These are phyloP conservation scores for Ochetophila trinervis DNA, from an alignment of 306 rosid species.

Conservation along the genomic window DNA sequence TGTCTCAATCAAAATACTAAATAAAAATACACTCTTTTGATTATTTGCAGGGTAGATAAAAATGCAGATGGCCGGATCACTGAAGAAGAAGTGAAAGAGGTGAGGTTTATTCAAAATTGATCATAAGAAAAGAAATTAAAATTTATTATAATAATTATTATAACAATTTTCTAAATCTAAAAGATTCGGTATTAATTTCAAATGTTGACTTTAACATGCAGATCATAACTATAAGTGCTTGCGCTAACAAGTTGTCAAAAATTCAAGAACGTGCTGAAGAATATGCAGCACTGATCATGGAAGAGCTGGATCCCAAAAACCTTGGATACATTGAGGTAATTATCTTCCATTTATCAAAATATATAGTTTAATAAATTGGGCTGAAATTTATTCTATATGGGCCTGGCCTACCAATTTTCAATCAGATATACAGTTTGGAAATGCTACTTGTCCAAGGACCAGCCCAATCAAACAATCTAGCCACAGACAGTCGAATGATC, in stretches of 20 bases:
- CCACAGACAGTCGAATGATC: slow-evolving; percentile 49
- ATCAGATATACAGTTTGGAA: slow-evolving; percentile 84
- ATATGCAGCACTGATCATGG: slow-evolving; percentile 91
- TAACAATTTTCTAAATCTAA: not conserved
- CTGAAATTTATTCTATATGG: too few relatives aligned
- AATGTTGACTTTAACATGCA: slow-evolving; percentile 22
- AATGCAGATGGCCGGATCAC: slow-evolving; percentile 84
- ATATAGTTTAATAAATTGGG: not conserved
- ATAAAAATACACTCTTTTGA: not conserved
- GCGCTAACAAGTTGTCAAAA: slow-evolving; percentile 80
- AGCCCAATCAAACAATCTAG: slow-evolving; percentile 49
- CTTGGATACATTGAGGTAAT: slow-evolving; percentile 71
- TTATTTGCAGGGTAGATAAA: slow-evolving; percentile 74
- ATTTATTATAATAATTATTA: too few relatives aligned
- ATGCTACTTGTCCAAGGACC: slow-evolving; percentile 82
- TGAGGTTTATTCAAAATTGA: slow-evolving; percentile 9
- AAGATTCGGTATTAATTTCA: not conserved
- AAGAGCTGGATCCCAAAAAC: slow-evolving; percentile 79
- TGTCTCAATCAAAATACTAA: too few relatives aligned
- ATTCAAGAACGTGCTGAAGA: slow-evolving; percentile 76
- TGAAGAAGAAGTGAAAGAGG: slow-evolving; percentile 83
- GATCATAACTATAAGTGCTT: slow-evolving; percentile 79
- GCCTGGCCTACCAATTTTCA: not conserved
- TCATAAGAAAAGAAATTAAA: not conserved
- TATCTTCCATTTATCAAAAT: too few relatives aligned